phyloP scores from a whole-genome alignment of 805 yeast genomes.

The Phaffomyces antillensis region DNA sequence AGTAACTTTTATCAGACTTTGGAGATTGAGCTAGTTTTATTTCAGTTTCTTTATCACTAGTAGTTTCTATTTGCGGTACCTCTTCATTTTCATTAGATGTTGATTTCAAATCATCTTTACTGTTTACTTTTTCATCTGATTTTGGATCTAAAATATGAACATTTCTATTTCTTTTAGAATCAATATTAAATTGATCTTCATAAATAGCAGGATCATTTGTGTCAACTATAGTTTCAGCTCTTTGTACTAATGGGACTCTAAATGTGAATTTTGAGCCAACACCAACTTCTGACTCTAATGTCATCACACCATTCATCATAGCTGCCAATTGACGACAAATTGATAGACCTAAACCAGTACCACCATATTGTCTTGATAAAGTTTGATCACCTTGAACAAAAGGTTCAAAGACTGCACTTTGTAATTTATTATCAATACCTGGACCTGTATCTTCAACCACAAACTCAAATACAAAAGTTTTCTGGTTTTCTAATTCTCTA shows the following conservation, averaged over 20 bases:
- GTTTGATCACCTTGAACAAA: conserved; percentile 97
- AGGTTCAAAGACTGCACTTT: conserved; percentile 86
- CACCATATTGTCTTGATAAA: conserved; percentile 83
- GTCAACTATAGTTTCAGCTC: conserved; percentile 25
- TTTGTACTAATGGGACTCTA: conserved; percentile 66
- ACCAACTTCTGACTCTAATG: conserved; percentile 66
- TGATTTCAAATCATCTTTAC: not conserved
- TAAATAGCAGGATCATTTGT: conserved; percentile 34
- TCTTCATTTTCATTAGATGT: not conserved
- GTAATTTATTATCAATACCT: conserved; percentile 80
- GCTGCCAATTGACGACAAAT: conserved; percentile 87
- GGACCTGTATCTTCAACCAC: conserved; percentile 89
- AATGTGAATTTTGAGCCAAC: conserved; percentile 81
- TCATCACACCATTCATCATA: conserved; percentile 85
- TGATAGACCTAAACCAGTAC: conserved; percentile 88
- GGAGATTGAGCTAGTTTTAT: not conserved
- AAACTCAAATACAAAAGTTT: conserved; percentile 43
- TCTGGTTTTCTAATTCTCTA: conserved; percentile 19
- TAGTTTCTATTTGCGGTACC: not conserved
- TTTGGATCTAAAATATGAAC: conserved; percentile 29
- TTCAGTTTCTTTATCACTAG: not conserved
- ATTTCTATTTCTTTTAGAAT: conserved; percentile 43
- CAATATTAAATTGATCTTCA: conserved; percentile 62
- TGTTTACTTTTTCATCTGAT: not conserved
- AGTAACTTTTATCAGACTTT: conserved; percentile 3